A percentile compares a stretch with the other conserved stretches of the same genome.
phyloP scores from a whole-genome alignment of 1,284 basidiomycete species.

The Mrakiaceae sp. region DNA sequence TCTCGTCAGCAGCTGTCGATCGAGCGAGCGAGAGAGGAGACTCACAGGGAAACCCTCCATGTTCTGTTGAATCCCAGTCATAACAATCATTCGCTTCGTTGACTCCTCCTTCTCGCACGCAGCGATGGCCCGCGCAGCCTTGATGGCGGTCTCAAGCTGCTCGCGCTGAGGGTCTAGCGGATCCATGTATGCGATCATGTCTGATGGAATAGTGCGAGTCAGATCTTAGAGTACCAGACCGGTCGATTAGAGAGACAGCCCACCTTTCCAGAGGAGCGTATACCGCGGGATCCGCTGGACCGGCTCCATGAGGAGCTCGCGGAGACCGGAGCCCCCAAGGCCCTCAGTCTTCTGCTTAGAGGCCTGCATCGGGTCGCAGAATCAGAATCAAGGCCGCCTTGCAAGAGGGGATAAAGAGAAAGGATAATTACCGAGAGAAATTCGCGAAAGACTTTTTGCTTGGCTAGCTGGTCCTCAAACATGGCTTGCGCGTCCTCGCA shows the following conservation, averaged over 20 bases:
- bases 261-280: slow-evolving; percentile 75
- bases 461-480: slow-evolving; percentile 69
- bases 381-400: background rate
- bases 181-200: slow-evolving; percentile 77
- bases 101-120: slow-evolving; percentile 84
- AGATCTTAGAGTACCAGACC: background rate
- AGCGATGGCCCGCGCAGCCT: slow-evolving; percentile 81
- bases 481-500: slow-evolving; percentile 86
- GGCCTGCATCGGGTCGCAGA: slow-evolving; percentile 41
- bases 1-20: background rate
- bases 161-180: slow-evolving; percentile 63
- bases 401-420: slow-evolving; percentile 12
- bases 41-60: slow-evolving; percentile 77
- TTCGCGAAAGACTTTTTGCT: slow-evolving; percentile 60
- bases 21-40: slow-evolving; percentile 10
- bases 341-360: slow-evolving; percentile 81
- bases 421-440: slow-evolving; percentile 63
- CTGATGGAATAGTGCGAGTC: slow-evolving; percentile 21
- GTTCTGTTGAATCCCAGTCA: slow-evolving; percentile 73
- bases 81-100: slow-evolving; percentile 75
- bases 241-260: slow-evolving; percentile 14
- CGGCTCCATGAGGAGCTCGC: slow-evolving; percentile 96
- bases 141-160: slow-evolving; percentile 73
- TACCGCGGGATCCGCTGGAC: slow-evolving; percentile 97
- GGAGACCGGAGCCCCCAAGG: slow-evolving; percentile 70